Conservation (phyloP, 345 rosid species). For the Eucalyptus marginata region DNA sequence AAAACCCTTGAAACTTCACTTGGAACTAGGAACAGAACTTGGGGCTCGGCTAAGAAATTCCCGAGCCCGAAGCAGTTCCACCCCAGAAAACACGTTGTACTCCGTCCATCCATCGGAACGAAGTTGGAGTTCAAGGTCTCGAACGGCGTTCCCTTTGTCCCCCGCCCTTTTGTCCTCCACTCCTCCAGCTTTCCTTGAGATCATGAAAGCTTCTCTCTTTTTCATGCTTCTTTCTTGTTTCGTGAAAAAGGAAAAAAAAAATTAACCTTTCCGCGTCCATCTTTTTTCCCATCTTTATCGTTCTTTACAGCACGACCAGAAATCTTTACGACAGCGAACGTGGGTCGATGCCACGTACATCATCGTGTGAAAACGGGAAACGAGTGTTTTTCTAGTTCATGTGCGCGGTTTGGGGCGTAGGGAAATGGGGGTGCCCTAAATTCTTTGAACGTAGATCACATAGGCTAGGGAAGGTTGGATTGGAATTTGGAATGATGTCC, state of each 20-base stretch:
- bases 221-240: not conserved
- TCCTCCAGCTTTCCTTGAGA: not conserved
- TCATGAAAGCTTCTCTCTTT: not conserved
- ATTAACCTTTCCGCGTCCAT: not conserved
- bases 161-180: slow-evolving; percentile 6
- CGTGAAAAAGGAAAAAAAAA: not conserved
- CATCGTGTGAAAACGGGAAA: not conserved
- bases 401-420: not conserved
- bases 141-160: slow-evolving; percentile 28
- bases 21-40: slow-evolving; percentile 10
- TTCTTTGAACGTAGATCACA: not conserved
- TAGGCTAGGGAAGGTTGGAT: not conserved
- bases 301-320: not conserved
- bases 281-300: not conserved
- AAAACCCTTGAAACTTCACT: slow-evolving; percentile 3
- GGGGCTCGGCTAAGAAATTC: slow-evolving; percentile 1
- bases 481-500: too few species aligned
- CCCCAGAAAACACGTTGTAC: slow-evolving; percentile 37
- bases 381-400: not conserved
- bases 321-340: not conserved
- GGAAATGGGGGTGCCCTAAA: not conserved
- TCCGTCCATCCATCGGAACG: not conserved
- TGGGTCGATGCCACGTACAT: not conserved
- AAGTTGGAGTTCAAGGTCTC: not conserved
- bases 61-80: slow-evolving; percentile 21